Base-by-base conservation (phyloP, 495 filamentous ascomycete species). In the Hyphodiscus hymeniophilus region DNA sequence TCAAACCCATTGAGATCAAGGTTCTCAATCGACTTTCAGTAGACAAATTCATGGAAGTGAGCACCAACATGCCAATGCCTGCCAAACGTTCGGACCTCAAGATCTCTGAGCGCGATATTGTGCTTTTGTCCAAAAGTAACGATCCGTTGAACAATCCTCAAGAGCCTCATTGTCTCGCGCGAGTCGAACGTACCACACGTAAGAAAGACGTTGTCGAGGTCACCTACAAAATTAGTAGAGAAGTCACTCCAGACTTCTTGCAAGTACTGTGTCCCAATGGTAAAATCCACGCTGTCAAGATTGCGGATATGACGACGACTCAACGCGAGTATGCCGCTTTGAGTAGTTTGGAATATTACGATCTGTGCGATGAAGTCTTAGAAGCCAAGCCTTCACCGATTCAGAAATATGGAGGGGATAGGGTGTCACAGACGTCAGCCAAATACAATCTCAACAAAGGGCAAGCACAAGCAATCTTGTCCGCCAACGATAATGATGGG, bases 301-400 rank as follows among this genome's bases (percentile, higher is more conserved):
- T 95, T 55, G 84, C 81, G 48, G 94, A 87, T 34, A 81, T 97
- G 67, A 90, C 81, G 10, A 89, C 92, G 0, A 79, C 96, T 32
- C 94, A 98, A 66, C 82, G 92, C 56, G 92, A 98, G 65, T 98
- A 89, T 65, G 91, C 87, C 40, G 87, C 94, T 6, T 63, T 98
- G 24, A 81, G 86, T 66, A 88, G 85, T 57, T 65, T 98, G 45
- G 81, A 95, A 59, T 96, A 92, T 61, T 97, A 95, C 51, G 92
- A 98, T 65, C 74, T 98, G 34, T 91, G 89, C 66, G 81, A 89
- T 28, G 92, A 98, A 62, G 83, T 98, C 45, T 68, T 92, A 40
- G 75, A 80, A 55, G 92, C 90, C 2, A 87, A 87, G 56, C 91
- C 94, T 1, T 94, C 92, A 15, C 87, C 87, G 3, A 72, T 95